Conservation (phyloP, 2,329 filamentous ascomycete species). For the Xylariales sp. region DNA sequence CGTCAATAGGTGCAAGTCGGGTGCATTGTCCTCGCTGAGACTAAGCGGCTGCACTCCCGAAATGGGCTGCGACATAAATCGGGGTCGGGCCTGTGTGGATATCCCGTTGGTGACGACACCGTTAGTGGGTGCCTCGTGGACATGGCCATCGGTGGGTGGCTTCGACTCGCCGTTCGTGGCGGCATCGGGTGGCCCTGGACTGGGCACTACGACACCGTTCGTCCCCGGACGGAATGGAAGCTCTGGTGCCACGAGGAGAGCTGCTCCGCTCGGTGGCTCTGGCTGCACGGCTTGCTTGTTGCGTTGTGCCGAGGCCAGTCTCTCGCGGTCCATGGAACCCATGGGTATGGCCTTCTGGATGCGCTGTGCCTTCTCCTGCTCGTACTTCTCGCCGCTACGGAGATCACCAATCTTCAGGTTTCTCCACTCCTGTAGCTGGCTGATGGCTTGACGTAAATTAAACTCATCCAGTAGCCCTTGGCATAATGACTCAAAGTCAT, state of each 20-base stretch:
- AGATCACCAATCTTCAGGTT: conserved; percentile 85
- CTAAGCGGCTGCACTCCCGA: conserved; percentile 72
- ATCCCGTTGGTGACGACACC: conserved; percentile 56
- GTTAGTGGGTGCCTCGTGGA: conserved; percentile 48
- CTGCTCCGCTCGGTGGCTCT: conserved; percentile 80
- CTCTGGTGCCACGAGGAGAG: conserved; percentile 81
- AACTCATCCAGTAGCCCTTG: conserved; percentile 90
- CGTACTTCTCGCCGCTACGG: conserved; percentile 89
- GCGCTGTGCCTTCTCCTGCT: conserved; percentile 84
- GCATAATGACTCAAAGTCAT: conserved; percentile 88
- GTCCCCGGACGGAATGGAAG: conserved; percentile 70
- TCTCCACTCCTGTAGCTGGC: conserved; percentile 94
- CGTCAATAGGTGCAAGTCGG: conserved; percentile 87
- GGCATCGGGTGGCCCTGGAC: conserved; percentile 43
- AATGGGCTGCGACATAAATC: conserved; percentile 66
- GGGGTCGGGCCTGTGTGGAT: conserved; percentile 60
- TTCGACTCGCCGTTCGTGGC: conserved; percentile 64
- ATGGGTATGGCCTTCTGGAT: conserved; percentile 77
- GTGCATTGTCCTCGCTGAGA: conserved; percentile 78
- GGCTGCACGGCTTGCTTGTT: conserved; percentile 73
- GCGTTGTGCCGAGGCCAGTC: conserved; percentile 77
- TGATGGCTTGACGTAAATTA: conserved; percentile 88
- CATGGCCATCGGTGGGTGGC: conserved; percentile 64
- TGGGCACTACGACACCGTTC: conserved; percentile 40
- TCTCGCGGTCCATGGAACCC: conserved; percentile 85